Base-by-base conservation (phyloP, 2,329 filamentous ascomycete genomes). In the Ceratocystis colombiana region DNA sequence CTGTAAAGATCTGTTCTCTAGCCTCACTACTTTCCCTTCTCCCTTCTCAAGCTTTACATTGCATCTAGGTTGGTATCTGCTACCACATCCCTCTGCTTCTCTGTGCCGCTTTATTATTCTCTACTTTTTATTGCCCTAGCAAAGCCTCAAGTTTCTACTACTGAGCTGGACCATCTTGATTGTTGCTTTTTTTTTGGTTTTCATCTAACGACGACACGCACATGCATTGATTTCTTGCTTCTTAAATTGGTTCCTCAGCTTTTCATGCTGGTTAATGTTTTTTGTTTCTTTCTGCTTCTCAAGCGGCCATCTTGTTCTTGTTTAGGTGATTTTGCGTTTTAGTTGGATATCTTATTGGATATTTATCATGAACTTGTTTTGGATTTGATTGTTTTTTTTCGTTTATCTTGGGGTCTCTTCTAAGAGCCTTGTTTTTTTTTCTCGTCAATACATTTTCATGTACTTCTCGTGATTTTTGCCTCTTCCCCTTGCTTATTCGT, bases 381-480 rank as follows among this genome's bases (percentile, higher is more conserved):
- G 15, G 22, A 6, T 8, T 22, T 37, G 10, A 12, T 59, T 46
- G 15, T 48, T 22, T 61, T 57, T 46, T 37, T 28, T 5, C 20
- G 20, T 12, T 41, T 37, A 15, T 30, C 33, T 65, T n/a, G 30
- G 37, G 61, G 37, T 46, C 30, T 53, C 50, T 45, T 57, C n/a
- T 63, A 45, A 46, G 48, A 33, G 45, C 48, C 10, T 67, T 25
- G 2, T 65, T 33, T 66, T 46, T 46, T 41, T 28, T 61, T 59
- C 61, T 8, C 25, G 22, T 61, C 10, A 67, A 67, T 65, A 67
- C 57, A 65, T 65, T 68, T 37, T 63, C 55, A 33, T 65, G 61
- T 68, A 68, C 22, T 57, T 64, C 44, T 66, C 25, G 25, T 66
- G 41, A 25, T 53, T 50, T 45, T 69, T 67, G 70, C 69, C 20